Evolutionary conservation across 2,329 filamentous ascomycete species (phyloP).

Genomic region (Knufia petricola): DNA sequence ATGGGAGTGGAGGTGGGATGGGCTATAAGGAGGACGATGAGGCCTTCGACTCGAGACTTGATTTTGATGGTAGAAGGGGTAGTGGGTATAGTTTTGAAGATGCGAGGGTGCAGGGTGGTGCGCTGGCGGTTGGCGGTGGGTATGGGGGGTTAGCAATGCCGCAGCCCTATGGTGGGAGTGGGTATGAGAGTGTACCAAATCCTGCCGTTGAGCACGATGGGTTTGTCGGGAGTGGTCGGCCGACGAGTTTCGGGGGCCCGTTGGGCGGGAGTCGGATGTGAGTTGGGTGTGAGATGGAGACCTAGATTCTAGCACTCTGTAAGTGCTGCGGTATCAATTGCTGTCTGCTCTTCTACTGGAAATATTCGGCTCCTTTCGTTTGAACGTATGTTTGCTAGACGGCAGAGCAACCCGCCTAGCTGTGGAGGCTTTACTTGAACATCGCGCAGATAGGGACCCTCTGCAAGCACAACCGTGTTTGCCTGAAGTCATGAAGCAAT

Average conservation of each 20-base stretch:
- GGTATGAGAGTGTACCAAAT: constrained; percentile 7
- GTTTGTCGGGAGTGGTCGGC: background rate
- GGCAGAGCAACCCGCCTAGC: too few species aligned
- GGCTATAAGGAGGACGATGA: constrained; percentile 8
- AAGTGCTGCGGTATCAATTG: too few species aligned
- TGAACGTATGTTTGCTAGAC: too few species aligned
- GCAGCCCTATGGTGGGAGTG: background rate
- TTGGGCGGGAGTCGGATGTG: background rate
- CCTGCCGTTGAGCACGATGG: constrained; percentile 1
- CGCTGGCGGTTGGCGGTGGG: background rate
- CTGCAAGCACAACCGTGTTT: too few species aligned
- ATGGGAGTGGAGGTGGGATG: background rate
- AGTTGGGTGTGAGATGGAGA: background rate
- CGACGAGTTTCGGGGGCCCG: constrained; percentile 4
- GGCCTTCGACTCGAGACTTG: constrained; percentile 7
- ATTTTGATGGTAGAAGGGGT: constrained; percentile 1
- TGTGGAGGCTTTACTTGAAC: too few species aligned
- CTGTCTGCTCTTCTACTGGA: too few species aligned
- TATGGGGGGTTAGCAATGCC: background rate
- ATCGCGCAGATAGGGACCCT: too few species aligned
- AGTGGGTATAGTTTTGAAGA: constrained; percentile 4
- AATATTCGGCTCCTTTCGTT: too few species aligned
- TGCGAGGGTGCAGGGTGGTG: constrained; percentile 5
- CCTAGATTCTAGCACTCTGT: too few species aligned
- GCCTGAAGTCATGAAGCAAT: too few species aligned